Conservation (phyloP, 306 rosid species). For the Abrus pulchellus region DNA sequence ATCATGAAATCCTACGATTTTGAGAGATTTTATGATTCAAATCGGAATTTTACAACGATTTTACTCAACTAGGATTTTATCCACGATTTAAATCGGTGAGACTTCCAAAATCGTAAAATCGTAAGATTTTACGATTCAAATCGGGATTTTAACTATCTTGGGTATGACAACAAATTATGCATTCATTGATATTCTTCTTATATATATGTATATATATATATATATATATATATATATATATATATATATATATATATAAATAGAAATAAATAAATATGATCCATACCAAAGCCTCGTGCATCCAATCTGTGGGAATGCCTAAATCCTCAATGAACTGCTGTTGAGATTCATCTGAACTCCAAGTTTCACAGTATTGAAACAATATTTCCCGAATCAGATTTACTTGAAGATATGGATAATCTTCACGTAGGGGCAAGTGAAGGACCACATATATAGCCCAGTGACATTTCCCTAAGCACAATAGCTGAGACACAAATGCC, state of each 20-base stretch:
- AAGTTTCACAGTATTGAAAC: conserved; percentile 93
- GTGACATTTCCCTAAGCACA: conserved; percentile 88
- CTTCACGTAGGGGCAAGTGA: conserved; percentile 81
- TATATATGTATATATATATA: too few species aligned
- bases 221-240: too few species aligned
- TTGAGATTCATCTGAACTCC: conserved; percentile 90
- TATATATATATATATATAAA: too few species aligned
- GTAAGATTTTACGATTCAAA: too few species aligned
- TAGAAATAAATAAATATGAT: conserved; percentile 22
- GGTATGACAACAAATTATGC: conserved; percentile 37
- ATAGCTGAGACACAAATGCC: conserved; percentile 83
- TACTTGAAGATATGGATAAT: conserved; percentile 84
- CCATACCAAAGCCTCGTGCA: conserved; percentile 95
- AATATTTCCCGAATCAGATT: conserved; percentile 89
- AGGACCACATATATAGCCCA: conserved; percentile 98
- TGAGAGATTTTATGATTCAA: too few species aligned
- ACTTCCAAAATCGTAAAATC: too few species aligned
- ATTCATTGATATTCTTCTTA: not conserved
- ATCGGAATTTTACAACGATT: too few species aligned
- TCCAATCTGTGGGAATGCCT: conserved; percentile 89
- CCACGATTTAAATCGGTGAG: too few species aligned
- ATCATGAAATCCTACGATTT: too few species aligned
- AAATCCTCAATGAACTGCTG: conserved; percentile 80
- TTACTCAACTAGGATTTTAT: too few species aligned
- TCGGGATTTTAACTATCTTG: not conserved